phyloP scores from a whole-genome alignment of 768 basidiomycete species.

The Pleurotus ostreatus region DNA sequence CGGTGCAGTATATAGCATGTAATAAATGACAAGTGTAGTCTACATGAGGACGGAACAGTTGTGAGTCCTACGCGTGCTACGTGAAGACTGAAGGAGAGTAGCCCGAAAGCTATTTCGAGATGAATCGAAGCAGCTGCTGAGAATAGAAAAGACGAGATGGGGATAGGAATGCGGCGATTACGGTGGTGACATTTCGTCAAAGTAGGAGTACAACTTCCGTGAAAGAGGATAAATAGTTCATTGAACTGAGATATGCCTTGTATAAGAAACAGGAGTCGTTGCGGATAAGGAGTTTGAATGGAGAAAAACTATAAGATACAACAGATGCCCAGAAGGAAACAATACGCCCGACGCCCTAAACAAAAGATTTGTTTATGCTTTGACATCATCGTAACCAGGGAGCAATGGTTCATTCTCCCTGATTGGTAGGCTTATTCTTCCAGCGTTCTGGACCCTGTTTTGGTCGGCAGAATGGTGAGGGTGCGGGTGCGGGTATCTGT shows the following conservation, averaged over 20 bases:
- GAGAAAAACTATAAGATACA: slow-evolving; percentile 3
- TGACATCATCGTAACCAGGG: slow-evolving; percentile 22
- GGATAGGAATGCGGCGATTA: too few relatives aligned
- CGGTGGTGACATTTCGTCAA: too few relatives aligned
- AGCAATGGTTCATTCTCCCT: slow-evolving; percentile 41
- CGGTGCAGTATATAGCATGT: too few relatives aligned
- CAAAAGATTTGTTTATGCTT: slow-evolving; percentile 7
- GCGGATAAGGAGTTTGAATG: background rate
- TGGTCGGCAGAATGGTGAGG: slow-evolving; percentile 20
- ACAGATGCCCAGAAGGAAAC: background rate
- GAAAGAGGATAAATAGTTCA: slow-evolving; percentile 3
- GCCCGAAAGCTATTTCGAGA: too few relatives aligned
- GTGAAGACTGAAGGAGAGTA: too few relatives aligned
- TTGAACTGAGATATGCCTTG: background rate
- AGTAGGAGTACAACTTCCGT: slow-evolving; percentile 1
- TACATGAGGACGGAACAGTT: too few relatives aligned
- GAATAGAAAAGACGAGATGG: too few relatives aligned
- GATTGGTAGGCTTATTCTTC: slow-evolving; percentile 42
- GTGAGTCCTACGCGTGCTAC: too few relatives aligned
- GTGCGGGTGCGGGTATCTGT: slow-evolving; percentile 24
- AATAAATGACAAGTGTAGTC: too few relatives aligned
- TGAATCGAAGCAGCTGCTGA: too few relatives aligned
- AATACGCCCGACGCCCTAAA: background rate
- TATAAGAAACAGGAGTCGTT: background rate
- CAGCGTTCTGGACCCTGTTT: slow-evolving; percentile 22